Percentiles rank a stretch among this genome's conserved stretches.
Conservation (phyloP, 345 rosid species). For the Salix caprea region DNA sequence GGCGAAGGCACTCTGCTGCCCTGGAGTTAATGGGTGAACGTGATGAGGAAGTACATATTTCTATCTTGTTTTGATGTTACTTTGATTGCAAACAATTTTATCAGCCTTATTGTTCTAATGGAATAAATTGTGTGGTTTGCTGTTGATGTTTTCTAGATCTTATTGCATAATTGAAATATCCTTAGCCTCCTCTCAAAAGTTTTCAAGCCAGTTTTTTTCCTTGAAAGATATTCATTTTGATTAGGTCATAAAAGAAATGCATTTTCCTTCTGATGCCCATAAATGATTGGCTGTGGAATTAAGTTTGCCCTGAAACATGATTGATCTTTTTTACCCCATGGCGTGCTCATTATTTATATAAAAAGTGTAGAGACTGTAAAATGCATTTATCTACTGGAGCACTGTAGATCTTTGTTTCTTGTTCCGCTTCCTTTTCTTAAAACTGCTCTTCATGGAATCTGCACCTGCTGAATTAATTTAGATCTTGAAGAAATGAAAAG, state of each 20-base stretch:
- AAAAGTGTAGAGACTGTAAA: background rate
- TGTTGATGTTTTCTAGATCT: background rate
- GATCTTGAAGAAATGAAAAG: background rate
- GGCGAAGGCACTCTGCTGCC: slow-evolving; percentile 93
- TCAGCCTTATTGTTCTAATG: background rate
- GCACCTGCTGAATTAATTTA: background rate
- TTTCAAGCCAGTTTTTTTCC: background rate
- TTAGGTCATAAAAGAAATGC: background rate
- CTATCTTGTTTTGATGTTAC: background rate
- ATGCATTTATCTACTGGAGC: background rate
- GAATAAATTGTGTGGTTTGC: background rate
- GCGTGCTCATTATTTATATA: background rate
- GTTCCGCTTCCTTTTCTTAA: background rate
- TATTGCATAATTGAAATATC: background rate
- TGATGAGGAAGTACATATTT: slow-evolving; percentile 80
- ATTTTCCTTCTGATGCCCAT: background rate
- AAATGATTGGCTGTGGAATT: background rate
- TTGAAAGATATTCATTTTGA: background rate
- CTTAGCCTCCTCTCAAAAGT: background rate
- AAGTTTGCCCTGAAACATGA: background rate
- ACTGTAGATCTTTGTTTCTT: background rate
- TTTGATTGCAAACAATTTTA: background rate
- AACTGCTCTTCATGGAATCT: background rate
- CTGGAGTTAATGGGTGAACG: slow-evolving; percentile 99
- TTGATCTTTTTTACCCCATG: background rate